Conservation (phyloP, 139 green algal genomes). For the Chlorella sp. region DNA sequence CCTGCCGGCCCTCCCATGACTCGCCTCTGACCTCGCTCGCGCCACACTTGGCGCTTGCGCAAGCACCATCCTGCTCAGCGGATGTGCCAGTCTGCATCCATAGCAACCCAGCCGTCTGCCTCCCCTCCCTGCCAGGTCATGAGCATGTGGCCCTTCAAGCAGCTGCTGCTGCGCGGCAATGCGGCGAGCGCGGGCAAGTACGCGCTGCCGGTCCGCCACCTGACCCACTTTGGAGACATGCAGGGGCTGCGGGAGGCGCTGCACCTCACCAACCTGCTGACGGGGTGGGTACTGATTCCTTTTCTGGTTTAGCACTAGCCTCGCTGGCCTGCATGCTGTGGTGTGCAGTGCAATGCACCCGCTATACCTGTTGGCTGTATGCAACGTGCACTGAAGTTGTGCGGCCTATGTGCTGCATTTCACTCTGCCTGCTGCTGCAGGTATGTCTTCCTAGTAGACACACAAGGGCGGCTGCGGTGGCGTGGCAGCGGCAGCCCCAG, state of each 20-base stretch:
- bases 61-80: too few species aligned
- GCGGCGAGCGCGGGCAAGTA: constrained; percentile 16
- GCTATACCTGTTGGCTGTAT: too few species aligned
- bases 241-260: constrained; percentile 30
- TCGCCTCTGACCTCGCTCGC: too few species aligned
- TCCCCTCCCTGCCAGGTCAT: constrained; percentile 45
- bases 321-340: too few species aligned
- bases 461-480: constrained; percentile 34
- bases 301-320: too few species aligned
- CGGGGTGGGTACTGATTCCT: constrained; percentile 32
- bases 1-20: too few species aligned
- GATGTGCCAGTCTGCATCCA: too few species aligned
- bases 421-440: neutral
- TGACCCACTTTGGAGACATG: constrained; percentile 53
- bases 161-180: constrained; percentile 45
- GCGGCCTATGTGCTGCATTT: neutral
- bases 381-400: too few species aligned
- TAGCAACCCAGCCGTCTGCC: too few species aligned
- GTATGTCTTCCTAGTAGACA: constrained; percentile 46
- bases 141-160: constrained; percentile 56
- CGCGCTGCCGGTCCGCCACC: constrained; percentile 5
- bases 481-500: constrained; percentile 38
- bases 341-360: too few species aligned
- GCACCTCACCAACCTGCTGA: constrained; percentile 61
- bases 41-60: too few species aligned